phyloP scores from a whole-genome alignment of 495 filamentous ascomycete genomes.

The Cetradonia linearis region DNA sequence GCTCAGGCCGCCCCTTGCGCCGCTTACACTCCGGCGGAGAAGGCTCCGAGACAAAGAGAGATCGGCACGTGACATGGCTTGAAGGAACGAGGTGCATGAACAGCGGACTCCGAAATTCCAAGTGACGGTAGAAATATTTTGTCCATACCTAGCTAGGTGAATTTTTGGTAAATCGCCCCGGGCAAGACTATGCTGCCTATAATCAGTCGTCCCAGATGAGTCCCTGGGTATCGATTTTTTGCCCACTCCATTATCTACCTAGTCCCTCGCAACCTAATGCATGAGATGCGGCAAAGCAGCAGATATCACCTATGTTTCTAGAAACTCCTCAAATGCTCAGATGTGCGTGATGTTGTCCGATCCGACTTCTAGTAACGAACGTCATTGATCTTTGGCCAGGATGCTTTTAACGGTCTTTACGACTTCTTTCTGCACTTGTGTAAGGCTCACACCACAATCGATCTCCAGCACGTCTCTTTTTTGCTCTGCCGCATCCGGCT shows the following conservation, averaged over 20 bases:
- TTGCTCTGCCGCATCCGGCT: constrained; percentile 63
- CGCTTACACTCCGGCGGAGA: not conserved
- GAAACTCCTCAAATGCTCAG: not conserved
- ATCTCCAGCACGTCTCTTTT: constrained; percentile 64
- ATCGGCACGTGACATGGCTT: not conserved
- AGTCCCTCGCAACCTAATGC: constrained; percentile 5
- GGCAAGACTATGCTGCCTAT: not conserved
- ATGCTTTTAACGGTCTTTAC: constrained; percentile 32
- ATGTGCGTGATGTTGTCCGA: not conserved
- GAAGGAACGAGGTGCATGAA: not conserved
- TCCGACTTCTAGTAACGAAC: not conserved
- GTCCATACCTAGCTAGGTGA: constrained; percentile 1
- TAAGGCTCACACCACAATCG: constrained; percentile 58
- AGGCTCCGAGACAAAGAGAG: not conserved
- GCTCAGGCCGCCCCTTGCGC: not conserved
- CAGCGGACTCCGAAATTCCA: not conserved
- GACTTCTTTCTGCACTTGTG: constrained; percentile 53
- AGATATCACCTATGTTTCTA: not conserved
- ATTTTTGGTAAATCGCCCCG: not conserved
- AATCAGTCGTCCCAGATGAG: not conserved
- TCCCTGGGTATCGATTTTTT: constrained; percentile 10
- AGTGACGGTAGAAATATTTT: not conserved
- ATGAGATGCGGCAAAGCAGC: not conserved
- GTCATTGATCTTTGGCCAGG: constrained; percentile 24
- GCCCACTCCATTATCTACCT: not conserved